Evolutionary conservation across 176 grass and related monocot species (phyloP).

Genomic region (Carex littledalei): DNA sequence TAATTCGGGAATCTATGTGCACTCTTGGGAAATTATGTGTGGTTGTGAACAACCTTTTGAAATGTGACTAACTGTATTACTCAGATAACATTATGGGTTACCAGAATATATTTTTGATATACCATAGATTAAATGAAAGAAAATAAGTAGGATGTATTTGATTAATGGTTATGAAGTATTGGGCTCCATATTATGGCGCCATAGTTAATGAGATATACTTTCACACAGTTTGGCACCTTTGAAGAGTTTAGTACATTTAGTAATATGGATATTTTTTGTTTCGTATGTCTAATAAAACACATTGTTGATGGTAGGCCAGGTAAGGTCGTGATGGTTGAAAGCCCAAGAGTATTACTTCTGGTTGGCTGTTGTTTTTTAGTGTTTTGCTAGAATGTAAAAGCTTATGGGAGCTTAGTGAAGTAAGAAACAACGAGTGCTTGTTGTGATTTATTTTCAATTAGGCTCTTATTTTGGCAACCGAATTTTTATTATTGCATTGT

Average conservation of each 20-base stretch:
- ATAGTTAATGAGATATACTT: neutral
- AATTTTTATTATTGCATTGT: neutral
- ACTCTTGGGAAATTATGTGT: neutral
- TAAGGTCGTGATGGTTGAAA: neutral
- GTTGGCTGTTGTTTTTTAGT: neutral
- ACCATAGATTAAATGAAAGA: neutral
- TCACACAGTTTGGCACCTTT: neutral
- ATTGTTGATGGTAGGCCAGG: neutral
- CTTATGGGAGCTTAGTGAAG: neutral
- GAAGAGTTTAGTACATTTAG: neutral
- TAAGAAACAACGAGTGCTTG: neutral
- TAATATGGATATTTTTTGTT: neutral
- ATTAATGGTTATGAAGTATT: slow-evolving; percentile 3
- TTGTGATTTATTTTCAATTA: neutral
- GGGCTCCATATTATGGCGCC: neutral
- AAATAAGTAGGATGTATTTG: neutral
- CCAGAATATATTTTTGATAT: neutral
- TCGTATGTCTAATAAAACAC: neutral
- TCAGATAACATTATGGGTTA: neutral
- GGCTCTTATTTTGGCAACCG: neutral
- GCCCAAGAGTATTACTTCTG: neutral
- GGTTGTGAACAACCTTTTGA: neutral
- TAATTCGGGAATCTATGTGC: neutral
- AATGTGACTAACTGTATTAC: neutral
- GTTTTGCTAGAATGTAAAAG: neutral